Evolutionary conservation across 2,329 filamentous ascomycete species (phyloP).

Genomic region (Aspergillus versicolor): DNA sequence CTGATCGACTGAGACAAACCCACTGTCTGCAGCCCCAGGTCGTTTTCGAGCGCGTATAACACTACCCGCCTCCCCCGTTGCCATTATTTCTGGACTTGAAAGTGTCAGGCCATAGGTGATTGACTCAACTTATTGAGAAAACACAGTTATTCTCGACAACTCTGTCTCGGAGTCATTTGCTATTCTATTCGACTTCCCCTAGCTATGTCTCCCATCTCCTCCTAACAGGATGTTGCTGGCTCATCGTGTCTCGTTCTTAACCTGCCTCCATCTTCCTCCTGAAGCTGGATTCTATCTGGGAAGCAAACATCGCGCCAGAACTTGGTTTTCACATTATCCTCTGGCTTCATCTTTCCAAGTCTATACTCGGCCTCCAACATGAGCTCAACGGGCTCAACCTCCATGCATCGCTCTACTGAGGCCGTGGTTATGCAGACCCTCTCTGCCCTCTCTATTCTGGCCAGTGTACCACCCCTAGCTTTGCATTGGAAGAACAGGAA

Average conservation of each 20-base stretch:
- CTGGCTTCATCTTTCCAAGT: not conserved
- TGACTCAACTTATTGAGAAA: conserved; percentile 13
- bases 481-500: conserved; percentile 64
- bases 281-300: not conserved
- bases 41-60: conserved; percentile 6
- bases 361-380: conserved; percentile 3
- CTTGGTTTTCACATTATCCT: not conserved
- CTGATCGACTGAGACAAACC: conserved; percentile 7
- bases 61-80: not conserved
- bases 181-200: conserved; percentile 10
- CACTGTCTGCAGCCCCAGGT: not conserved
- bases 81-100: not conserved
- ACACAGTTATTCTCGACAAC: conserved; percentile 3
- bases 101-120: not conserved
- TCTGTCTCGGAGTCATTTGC: conserved; percentile 11
- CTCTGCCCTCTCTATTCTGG: conserved; percentile 50
- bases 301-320: not conserved
- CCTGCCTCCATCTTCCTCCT: not conserved
- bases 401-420: conserved; percentile 22
- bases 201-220: conserved; percentile 2
- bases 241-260: conserved; percentile 12
- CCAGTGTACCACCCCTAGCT: conserved; percentile 57
- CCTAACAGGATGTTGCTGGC: conserved; percentile 12
- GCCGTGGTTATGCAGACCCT: conserved; percentile 50
- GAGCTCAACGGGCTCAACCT: not conserved